phyloP scores from a whole-genome alignment of 2,329 filamentous ascomycete genomes.

The Penicillium sp. region DNA sequence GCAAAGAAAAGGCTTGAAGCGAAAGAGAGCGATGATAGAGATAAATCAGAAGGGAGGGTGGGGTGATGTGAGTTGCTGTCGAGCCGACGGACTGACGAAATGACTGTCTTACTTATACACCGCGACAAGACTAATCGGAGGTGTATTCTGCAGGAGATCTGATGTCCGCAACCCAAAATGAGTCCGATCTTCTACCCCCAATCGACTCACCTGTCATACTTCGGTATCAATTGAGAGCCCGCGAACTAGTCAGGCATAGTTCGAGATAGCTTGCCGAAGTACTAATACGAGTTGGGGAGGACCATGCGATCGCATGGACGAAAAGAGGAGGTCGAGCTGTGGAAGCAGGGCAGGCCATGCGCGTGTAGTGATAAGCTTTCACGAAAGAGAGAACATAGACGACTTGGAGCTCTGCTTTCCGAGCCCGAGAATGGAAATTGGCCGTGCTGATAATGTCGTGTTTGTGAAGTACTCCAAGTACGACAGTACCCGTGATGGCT shows the following conservation, averaged over 20 bases:
- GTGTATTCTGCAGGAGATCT: not conserved
- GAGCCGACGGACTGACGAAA: too few species aligned
- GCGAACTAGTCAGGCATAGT: not conserved
- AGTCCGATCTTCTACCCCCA: too few species aligned
- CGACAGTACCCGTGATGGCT: too few species aligned
- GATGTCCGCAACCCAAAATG: too few species aligned
- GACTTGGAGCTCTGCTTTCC: not conserved
- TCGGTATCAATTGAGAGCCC: not conserved
- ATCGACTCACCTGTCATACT: not conserved
- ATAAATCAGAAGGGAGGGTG: not conserved
- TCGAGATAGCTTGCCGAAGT: conserved; percentile 1
- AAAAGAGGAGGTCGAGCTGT: conserved; percentile 12
- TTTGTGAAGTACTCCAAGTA: too few species aligned
- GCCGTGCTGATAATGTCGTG: not conserved
- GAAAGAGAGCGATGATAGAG: not conserved
- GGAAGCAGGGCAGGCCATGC: not conserved
- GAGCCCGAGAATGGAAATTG: too few species aligned
- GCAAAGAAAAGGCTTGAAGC: not conserved
- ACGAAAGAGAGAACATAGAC: not conserved
- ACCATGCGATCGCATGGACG: conserved; percentile 14
- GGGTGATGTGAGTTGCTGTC: too few species aligned
- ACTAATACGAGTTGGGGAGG: conserved; percentile 12
- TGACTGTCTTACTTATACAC: not conserved
- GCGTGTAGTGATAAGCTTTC: conserved; percentile 9
- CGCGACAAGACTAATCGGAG: not conserved